Evolutionary conservation across 1,139 yeast genomes (phyloP).

Genomic region (Yamadazyma diddensiae): DNA sequence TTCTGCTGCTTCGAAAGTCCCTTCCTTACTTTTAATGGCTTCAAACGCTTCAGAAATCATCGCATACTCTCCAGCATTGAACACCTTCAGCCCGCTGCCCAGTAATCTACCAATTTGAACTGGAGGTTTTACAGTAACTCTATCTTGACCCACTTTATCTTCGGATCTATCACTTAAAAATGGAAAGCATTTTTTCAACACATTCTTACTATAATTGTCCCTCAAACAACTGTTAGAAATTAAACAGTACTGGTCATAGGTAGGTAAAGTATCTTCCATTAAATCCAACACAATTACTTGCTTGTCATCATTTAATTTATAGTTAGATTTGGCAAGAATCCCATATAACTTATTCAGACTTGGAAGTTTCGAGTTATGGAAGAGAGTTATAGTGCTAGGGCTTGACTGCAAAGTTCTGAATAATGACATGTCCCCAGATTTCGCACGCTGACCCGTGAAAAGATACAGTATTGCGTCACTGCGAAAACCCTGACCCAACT

Average conservation of each 20-base stretch:
- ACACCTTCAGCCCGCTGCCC: conserved; percentile 28
- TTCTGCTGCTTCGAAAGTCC: conserved; percentile 25
- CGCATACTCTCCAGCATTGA: conserved; percentile 38
- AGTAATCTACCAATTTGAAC: conserved; percentile 21
- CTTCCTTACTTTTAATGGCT: conserved; percentile 23
- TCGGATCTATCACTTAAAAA: conserved; percentile 27
- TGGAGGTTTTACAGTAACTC: conserved; percentile 29
- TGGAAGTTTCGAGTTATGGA: conserved; percentile 39
- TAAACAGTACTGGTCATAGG: conserved; percentile 39
- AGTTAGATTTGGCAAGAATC: conserved; percentile 31
- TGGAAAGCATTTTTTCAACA: conserved; percentile 36
- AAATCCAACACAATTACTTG: conserved; percentile 35
- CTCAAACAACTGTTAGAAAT: conserved; percentile 29
- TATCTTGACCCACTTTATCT: conserved; percentile 16
- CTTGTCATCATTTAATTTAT: conserved; percentile 24
- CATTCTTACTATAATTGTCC: conserved; percentile 24
- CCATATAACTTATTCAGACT: conserved; percentile 31
- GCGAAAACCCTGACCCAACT: too few species aligned
- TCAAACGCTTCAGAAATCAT: conserved; percentile 41
- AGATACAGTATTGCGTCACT: too few species aligned
- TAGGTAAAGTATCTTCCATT: conserved; percentile 41
- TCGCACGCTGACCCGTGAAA: conserved; percentile 1
- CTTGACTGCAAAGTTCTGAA: conserved; percentile 45
- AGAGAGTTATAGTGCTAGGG: conserved; percentile 43
- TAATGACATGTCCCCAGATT: conserved; percentile 9